phyloP scores from a whole-genome alignment of 768 basidiomycete genomes.

The Tephrocybe sp. region DNA sequence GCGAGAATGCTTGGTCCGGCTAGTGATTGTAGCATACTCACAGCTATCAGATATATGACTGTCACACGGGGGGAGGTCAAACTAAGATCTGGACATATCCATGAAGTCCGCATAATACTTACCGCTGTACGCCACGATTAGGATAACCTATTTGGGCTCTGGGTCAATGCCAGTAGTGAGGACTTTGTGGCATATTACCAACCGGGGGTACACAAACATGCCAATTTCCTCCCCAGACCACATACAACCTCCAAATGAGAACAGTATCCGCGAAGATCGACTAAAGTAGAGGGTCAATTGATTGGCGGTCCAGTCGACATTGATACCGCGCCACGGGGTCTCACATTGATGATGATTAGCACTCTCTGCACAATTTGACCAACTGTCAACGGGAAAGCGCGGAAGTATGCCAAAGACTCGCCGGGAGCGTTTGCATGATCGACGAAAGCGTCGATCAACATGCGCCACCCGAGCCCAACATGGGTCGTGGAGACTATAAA shows the following conservation, averaged over 20 bases:
- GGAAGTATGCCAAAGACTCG: background rate
- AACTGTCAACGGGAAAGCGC: background rate
- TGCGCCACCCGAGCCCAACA: background rate
- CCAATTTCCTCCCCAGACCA: constrained; percentile 1
- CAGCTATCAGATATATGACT: background rate
- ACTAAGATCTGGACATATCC: background rate
- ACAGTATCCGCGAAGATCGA: background rate
- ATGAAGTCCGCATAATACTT: too few species aligned
- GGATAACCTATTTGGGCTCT: background rate
- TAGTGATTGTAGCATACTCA: background rate
- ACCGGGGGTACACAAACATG: constrained; percentile 1
- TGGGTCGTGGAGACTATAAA: background rate
- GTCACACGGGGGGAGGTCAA: background rate
- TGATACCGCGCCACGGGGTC: too few species aligned
- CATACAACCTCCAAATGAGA: constrained; percentile 1
- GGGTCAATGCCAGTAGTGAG: too few species aligned
- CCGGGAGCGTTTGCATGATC: background rate
- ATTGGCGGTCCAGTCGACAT: too few species aligned
- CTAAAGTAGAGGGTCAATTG: background rate
- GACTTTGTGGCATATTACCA: too few species aligned
- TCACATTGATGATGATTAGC: background rate
- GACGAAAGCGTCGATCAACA: background rate
- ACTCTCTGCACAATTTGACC: background rate
- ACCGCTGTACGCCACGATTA: background rate
- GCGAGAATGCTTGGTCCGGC: background rate